phyloP scores from a whole-genome alignment of 306 rosid genomes.

The Leucaena leucocephala region DNA sequence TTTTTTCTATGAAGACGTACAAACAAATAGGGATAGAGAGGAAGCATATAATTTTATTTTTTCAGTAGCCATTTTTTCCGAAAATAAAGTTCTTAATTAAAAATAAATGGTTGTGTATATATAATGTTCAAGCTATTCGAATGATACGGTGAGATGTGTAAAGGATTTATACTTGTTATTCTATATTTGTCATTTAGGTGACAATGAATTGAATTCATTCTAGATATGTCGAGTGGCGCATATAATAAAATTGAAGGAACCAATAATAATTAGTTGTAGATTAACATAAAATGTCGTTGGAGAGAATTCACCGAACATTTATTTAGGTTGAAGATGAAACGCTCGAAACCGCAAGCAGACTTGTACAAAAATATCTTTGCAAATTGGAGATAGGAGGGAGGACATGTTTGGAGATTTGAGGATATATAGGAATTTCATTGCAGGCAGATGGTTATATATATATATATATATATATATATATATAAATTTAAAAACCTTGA shows the following conservation, averaged over 20 bases:
- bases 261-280: neutral
- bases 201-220: too few species aligned
- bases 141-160: too few species aligned
- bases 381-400: neutral
- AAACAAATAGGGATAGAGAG: too few species aligned
- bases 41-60: too few species aligned
- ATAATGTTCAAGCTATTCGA: too few species aligned
- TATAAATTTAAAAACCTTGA: neutral
- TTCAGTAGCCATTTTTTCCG: too few species aligned
- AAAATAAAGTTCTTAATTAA: too few species aligned
- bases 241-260: neutral
- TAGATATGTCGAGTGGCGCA: too few species aligned
- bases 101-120: too few species aligned
- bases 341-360: neutral
- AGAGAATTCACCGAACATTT: neutral
- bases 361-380: neutral
- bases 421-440: neutral
- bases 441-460: neutral
- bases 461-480: neutral
- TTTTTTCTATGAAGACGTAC: too few species aligned
- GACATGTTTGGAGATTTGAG: neutral
- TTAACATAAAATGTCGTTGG: neutral
- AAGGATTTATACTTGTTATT: too few species aligned
- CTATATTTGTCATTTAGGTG: too few species aligned
- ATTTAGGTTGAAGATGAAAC: neutral